Percentiles rank a stretch among this genome's conserved stretches.
Conservation (phyloP, 176 grass and related monocot genomes). For the Avena sativa region DNA sequence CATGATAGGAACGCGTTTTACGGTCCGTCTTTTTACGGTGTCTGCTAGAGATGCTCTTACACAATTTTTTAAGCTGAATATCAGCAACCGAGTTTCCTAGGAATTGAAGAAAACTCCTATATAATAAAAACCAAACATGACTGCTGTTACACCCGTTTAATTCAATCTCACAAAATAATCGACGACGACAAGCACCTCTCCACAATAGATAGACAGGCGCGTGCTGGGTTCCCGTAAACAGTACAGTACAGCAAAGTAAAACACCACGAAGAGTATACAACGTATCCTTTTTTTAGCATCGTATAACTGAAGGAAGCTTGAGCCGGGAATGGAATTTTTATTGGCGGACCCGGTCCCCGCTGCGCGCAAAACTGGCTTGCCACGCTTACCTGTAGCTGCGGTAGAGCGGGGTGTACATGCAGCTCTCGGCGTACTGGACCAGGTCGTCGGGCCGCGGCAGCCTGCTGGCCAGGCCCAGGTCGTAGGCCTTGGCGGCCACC, state of each 20-base stretch:
- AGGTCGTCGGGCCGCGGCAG: conserved; percentile 82
- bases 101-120: not conserved
- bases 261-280: not conserved
- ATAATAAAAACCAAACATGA: not conserved
- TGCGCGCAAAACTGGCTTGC: conserved; percentile 10
- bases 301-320: not conserved
- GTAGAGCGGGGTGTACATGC: conserved; percentile 91
- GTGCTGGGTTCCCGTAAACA: conserved; percentile 1
- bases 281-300: not conserved
- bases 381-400: conserved; percentile 60
- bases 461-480: conserved; percentile 79
- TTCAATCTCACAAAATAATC: conserved; percentile 40
- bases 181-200: conserved; percentile 30
- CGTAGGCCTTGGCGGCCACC: conserved; percentile 88
- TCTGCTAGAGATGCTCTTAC: no score
- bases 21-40: no score
- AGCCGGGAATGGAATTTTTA: conserved; percentile 14
- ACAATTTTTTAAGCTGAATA: no score
- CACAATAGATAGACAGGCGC: conserved; percentile 17
- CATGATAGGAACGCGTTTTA: no score
- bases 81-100: no score
- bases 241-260: not conserved
- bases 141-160: conserved; percentile 7
- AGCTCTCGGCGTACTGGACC: conserved; percentile 87
- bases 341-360: not conserved